Evolutionary conservation across 2,329 filamentous ascomycete genomes (phyloP), one percentile per base, ranked within the genome.

Genomic region (Annulohypoxylon truncatum): DNA sequence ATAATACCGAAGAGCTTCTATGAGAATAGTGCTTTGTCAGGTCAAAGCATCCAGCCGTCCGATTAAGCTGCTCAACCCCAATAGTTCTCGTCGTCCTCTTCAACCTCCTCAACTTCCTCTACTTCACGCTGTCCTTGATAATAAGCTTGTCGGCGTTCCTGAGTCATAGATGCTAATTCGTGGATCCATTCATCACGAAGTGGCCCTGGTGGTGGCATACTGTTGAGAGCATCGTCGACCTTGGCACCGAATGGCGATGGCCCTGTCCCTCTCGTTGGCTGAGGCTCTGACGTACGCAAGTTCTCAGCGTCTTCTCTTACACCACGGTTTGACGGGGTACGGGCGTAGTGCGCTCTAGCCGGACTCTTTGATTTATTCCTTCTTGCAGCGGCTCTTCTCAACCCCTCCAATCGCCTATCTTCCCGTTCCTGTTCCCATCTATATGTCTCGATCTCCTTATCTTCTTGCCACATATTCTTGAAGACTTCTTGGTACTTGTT

Each of bases 381-480:
- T 15, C 24, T 26, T 18, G 13, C 22, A 22, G n/a, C n/a, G n/a
- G 22, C 51, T 15, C 42, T 24, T 35, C 31, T 50, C 33, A 18
- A 48, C 18, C 42, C 66, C 13, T 47, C 52, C 8, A 40, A 4
- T 8, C 51, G n/a, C 18, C 35, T 60, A n/a, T 63, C 53, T 12
- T 35, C 51, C 9, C 28, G 56, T 20, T 66, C 22, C 6, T 68
- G 46, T 1, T 61, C 42, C 8, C 61, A 10, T 7, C 52, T 31
- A n/a, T 46, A 35, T n/a, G 33, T 9, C 1, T 71, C 62, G 1
- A 50, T 55, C 12, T n/a, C 42, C 26, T 54, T 66, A 22, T 73
- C 72, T n/a, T 74, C 68, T 0, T 59, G 50, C 74, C 71, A 74
- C 70, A 74, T 71, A 12, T n/a, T 29, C 10, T 63, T 38, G 60